Conservation (phyloP, 2,329 filamentous ascomycete species). For the Fusarium sp. region DNA sequence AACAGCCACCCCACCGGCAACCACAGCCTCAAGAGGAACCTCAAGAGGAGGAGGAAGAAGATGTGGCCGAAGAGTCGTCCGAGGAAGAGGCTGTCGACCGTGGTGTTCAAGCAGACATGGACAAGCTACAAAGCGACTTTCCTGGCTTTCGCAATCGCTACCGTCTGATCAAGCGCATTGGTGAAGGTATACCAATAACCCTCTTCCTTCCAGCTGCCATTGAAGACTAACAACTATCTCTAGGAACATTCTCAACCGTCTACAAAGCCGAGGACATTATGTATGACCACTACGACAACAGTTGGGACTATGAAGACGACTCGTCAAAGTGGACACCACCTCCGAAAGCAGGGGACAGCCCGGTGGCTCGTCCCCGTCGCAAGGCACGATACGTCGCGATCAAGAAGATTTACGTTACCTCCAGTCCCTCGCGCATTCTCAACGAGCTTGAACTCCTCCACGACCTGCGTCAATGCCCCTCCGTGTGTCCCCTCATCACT, state of each 20-base stretch:
- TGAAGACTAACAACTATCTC: constrained; percentile 22
- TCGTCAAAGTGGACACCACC: constrained; percentile 79
- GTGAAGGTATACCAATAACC: constrained; percentile 77
- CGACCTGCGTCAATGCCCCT: constrained; percentile 84
- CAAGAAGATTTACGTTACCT: constrained; percentile 99
- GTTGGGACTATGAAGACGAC: constrained; percentile 84
- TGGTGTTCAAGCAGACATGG: constrained; percentile 87
- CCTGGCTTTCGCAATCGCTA: constrained; percentile 87
- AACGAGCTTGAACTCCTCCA: constrained; percentile 96
- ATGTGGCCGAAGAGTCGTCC: constrained; percentile 61
- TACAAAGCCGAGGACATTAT: constrained; percentile 97
- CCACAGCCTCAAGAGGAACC: constrained; percentile 41
- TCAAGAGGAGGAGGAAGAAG: constrained; percentile 59
- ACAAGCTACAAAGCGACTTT: constrained; percentile 85
- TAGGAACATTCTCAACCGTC: constrained; percentile 97
- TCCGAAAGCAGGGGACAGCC: constrained; percentile 67
- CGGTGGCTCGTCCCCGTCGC: constrained; percentile 50
- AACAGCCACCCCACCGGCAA: constrained; percentile 21
- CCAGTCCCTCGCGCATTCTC: constrained; percentile 90
- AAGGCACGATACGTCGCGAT: constrained; percentile 87
- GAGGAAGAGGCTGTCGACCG: constrained; percentile 77
- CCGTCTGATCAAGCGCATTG: constrained; percentile 94
- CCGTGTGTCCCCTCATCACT: constrained; percentile 95
- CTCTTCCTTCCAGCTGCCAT: not conserved
- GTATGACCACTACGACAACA: constrained; percentile 86